These are phyloP conservation scores for Ramaria rubella DNA, from an alignment of 768 basidiomycete genomes.

Conservation along the genomic window DNA sequence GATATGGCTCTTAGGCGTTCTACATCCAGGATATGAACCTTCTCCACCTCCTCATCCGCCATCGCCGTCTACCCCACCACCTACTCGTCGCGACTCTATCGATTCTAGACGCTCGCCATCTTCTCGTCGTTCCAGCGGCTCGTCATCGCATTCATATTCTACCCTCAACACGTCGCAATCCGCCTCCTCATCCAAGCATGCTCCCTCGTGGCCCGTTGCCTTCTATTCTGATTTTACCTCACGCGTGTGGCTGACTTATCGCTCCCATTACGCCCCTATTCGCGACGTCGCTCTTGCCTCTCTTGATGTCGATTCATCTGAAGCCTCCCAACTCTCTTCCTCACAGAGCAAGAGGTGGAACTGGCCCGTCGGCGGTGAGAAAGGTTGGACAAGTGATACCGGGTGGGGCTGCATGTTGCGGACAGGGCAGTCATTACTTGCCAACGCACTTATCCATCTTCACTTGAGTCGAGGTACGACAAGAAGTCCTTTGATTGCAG, in stretches of 20 bases:
- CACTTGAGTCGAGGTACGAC: conserved; percentile 68
- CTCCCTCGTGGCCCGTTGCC: conserved; percentile 61
- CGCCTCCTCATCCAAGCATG: conserved; percentile 25
- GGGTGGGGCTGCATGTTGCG: conserved; percentile 93
- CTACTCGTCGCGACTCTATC: conserved; percentile 32
- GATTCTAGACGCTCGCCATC: conserved; percentile 34
- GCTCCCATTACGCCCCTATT: conserved; percentile 80
- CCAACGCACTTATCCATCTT: conserved; percentile 67
- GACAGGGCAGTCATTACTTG: conserved; percentile 79
- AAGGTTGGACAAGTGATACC: conserved; percentile 76
- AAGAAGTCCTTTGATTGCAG: background rate
- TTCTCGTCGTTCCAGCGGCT: conserved; percentile 40
- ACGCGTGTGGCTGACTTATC: conserved; percentile 87
- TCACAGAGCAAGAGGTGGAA: conserved; percentile 52
- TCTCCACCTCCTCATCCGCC: conserved; percentile 17
- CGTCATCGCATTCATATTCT: conserved; percentile 36
- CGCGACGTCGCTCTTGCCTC: conserved; percentile 48
- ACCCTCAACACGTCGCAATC: conserved; percentile 26
- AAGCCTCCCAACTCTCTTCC: conserved; percentile 25
- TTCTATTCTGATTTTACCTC: conserved; percentile 90
- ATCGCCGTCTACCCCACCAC: conserved; percentile 15
- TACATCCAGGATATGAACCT: conserved; percentile 68
- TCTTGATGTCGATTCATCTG: conserved; percentile 31
- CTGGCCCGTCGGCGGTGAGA: conserved; percentile 58
- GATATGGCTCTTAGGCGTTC: conserved; percentile 86